Percentiles rank a stretch among this genome's conserved stretches.
These are phyloP conservation scores for Cutaneotrichosporon dermatis DNA, from an alignment of 1,284 basidiomycete genomes.

Conservation along the genomic window DNA sequence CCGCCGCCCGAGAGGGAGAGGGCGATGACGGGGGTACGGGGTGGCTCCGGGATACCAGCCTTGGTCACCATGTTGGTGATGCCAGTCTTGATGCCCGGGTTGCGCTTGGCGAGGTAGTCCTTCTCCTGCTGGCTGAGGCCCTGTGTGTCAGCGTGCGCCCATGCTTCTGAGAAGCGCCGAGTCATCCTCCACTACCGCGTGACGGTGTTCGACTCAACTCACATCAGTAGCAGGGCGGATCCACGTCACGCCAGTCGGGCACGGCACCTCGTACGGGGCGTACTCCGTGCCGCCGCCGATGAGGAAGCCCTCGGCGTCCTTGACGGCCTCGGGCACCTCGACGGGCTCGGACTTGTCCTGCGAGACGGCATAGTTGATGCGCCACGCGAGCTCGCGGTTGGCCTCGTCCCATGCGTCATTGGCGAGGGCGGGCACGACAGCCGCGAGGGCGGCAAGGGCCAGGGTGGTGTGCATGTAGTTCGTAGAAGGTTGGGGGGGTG, in stretches of 20 bases:
- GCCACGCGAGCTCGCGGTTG: slow-evolving; percentile 1
- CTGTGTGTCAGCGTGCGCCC: slow-evolving; percentile 9
- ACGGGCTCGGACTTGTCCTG: background rate
- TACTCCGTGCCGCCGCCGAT: slow-evolving; percentile 25
- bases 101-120: slow-evolving; percentile 30
- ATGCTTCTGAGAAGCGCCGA: too few relatives aligned
- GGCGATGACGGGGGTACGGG: slow-evolving; percentile 46
- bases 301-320: slow-evolving; percentile 1
- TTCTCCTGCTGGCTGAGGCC: slow-evolving; percentile 34
- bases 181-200: too few relatives aligned
- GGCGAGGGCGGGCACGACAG: background rate
- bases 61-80: slow-evolving; percentile 30
- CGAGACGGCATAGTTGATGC: slow-evolving; percentile 1
- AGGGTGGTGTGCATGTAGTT: background rate
- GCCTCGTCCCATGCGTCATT: slow-evolving; percentile 2
- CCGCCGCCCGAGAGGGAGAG: slow-evolving; percentile 52
- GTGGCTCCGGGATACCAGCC: slow-evolving; percentile 31
- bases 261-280: slow-evolving; percentile 41
- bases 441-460: slow-evolving; percentile 3
- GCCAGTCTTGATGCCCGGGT: slow-evolving; percentile 23
- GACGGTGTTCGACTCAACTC: slow-evolving; percentile 13
- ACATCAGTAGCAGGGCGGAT: slow-evolving; percentile 38
- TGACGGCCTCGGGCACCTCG: background rate
- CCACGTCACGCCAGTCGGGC: slow-evolving; percentile 38
- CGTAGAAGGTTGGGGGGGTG: background rate